phyloP scores from a whole-genome alignment of 1,284 basidiomycete species.

The Sphagnurus paluster region DNA sequence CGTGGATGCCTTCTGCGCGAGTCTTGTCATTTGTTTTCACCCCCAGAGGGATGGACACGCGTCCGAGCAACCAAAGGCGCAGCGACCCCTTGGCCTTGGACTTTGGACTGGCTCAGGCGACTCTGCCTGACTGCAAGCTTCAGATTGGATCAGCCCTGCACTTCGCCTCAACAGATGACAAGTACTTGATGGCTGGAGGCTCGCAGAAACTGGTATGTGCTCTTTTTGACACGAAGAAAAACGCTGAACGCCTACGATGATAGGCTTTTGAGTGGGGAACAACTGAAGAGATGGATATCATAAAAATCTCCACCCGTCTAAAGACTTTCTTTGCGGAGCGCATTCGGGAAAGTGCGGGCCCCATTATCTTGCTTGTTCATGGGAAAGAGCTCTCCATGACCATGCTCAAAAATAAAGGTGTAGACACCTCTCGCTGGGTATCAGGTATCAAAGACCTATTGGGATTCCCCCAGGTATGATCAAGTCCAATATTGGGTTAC shows the following conservation, averaged over 20 bases:
- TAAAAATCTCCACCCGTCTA: slow-evolving; percentile 20
- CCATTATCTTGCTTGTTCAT: slow-evolving; percentile 36
- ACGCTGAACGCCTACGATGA: not conserved
- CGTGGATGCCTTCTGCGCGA: slow-evolving; percentile 27
- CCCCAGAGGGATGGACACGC: slow-evolving; percentile 26
- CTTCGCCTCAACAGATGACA: slow-evolving; percentile 20
- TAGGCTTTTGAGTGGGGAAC: slow-evolving; percentile 27
- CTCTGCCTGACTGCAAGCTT: slow-evolving; percentile 21
- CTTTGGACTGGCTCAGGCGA: slow-evolving; percentile 31
- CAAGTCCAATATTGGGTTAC: no score
- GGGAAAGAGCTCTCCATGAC: slow-evolving; percentile 25
- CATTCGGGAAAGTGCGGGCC: slow-evolving; percentile 11
- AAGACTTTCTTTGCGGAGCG: slow-evolving; percentile 24
- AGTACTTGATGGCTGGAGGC: slow-evolving; percentile 22
- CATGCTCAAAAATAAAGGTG: slow-evolving; percentile 28
- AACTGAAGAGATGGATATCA: slow-evolving; percentile 19
- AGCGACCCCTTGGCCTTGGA: slow-evolving; percentile 31
- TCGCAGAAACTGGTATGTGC: slow-evolving; percentile 15
- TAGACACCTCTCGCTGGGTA: slow-evolving; percentile 32
- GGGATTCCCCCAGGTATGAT: slow-evolving; percentile 14
- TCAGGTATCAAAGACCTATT: slow-evolving; percentile 29
- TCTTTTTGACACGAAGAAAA: not conserved
- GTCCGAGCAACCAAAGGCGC: slow-evolving; percentile 24
- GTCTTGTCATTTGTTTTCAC: slow-evolving; percentile 35
- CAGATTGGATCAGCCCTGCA: slow-evolving; percentile 22